These are phyloP conservation scores for Solanum piurae DNA, from an alignment of 257 asterid genomes.

Conservation along the genomic window DNA sequence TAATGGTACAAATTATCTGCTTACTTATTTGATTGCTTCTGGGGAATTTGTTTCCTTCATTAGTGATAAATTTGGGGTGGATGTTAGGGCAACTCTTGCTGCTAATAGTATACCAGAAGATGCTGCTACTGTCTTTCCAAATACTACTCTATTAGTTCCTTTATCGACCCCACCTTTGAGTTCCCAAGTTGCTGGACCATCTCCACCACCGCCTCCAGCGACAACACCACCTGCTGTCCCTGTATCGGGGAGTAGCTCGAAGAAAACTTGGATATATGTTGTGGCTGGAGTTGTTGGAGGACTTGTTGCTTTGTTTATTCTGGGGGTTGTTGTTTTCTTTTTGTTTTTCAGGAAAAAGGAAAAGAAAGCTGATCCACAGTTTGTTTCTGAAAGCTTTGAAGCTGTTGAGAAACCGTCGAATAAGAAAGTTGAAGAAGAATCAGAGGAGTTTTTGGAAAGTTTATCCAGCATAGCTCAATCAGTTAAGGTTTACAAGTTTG, in stretches of 20 bases:
- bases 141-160: constrained; percentile 66
- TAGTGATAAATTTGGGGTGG: constrained; percentile 28
- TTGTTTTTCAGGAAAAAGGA: constrained; percentile 13
- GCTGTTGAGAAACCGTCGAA: constrained; percentile 31
- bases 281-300: constrained; percentile 53
- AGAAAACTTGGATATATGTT: constrained; percentile 50
- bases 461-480: constrained; percentile 62
- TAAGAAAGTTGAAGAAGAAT: constrained; percentile 23
- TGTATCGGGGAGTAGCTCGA: constrained; percentile 21
- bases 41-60: constrained; percentile 25
- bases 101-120: constrained; percentile 46
- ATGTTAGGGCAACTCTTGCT: constrained; percentile 8
- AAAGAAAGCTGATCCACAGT: constrained; percentile 18
- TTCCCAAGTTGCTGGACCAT: constrained; percentile 15
- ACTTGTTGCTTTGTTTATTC: constrained; percentile 8
- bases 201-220: constrained; percentile 45
- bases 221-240: constrained; percentile 15
- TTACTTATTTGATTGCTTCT: constrained; percentile 38
- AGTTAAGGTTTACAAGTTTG: constrained; percentile 48
- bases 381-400: constrained; percentile 22
- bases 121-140: constrained; percentile 20
- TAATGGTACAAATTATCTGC: constrained; percentile 37
- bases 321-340: constrained; percentile 16
- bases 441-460: constrained; percentile 41
- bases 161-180: constrained; percentile 47